Evolutionary conservation across 768 basidiomycete genomes (phyloP).

Genomic region (Serendipita vermifera): DNA sequence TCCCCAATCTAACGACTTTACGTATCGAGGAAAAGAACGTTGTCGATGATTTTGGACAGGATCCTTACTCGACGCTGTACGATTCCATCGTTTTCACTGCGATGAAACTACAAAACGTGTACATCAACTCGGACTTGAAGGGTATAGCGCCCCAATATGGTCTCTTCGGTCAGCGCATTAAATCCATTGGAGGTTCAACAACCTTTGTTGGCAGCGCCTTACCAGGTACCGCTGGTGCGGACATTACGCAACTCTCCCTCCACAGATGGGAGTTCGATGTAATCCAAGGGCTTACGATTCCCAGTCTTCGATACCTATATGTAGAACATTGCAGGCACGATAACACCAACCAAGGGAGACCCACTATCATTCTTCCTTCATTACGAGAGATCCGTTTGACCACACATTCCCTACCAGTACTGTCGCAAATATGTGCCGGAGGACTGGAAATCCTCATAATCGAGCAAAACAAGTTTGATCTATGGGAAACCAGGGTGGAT

Average conservation of each 20-base stretch:
- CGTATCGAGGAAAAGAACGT: not conserved
- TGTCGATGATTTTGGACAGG: not conserved
- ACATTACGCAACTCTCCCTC: not conserved
- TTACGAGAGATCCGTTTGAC: not conserved
- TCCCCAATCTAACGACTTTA: not conserved
- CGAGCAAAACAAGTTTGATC: not conserved
- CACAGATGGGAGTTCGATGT: constrained; percentile 1
- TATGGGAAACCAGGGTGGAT: not conserved
- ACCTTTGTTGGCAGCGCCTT: not conserved
- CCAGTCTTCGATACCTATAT: not conserved
- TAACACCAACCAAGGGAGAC: not conserved
- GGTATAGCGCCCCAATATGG: not conserved
- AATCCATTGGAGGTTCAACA: not conserved
- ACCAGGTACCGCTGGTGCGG: not conserved
- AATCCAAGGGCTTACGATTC: not conserved
- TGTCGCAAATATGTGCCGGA: not conserved
- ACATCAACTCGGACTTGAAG: constrained; percentile 5
- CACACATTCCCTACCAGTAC: not conserved
- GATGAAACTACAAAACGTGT: not conserved
- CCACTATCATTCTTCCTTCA: not conserved
- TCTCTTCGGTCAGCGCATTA: not conserved
- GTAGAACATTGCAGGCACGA: constrained; percentile 5
- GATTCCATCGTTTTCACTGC: not conserved
- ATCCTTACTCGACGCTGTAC: not conserved
- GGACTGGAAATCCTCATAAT: not conserved